Evolutionary conservation across 371 early-diverging fungal species (phyloP).

Genomic region (Batkoa obscura): DNA sequence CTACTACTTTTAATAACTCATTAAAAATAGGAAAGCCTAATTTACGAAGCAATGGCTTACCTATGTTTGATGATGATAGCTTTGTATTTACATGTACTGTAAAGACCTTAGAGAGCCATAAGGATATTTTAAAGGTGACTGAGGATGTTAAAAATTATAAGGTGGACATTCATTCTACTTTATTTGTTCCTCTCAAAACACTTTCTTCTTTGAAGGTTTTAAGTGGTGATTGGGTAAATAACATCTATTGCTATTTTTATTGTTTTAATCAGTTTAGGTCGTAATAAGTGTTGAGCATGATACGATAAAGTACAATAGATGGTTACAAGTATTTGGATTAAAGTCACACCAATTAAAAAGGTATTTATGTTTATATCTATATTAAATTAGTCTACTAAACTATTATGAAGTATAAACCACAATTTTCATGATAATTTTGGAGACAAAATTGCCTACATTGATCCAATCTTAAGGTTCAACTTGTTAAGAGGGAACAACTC

Average conservation of each 20-base stretch:
- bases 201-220: not conserved
- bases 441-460: not conserved
- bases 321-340: not conserved
- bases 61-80: not conserved
- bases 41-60: not conserved
- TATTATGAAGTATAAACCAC: not conserved
- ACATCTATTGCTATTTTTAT: not conserved
- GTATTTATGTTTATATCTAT: not conserved
- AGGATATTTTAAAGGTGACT: not conserved
- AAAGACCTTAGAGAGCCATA: not conserved
- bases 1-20: not conserved
- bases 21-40: not conserved
- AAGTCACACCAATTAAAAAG: not conserved
- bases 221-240: not conserved
- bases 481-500: not conserved
- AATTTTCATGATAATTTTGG: not conserved
- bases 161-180: not conserved
- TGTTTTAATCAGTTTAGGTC: not conserved
- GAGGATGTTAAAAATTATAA: not conserved
- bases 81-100: not conserved
- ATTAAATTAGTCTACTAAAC: not conserved
- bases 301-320: not conserved
- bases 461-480: not conserved
- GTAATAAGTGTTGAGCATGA: not conserved
- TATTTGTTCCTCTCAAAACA: not conserved